These are phyloP conservation scores for Chaetothyriales sp. DNA, from an alignment of 2,329 filamentous ascomycete species.

Conservation along the genomic window DNA sequence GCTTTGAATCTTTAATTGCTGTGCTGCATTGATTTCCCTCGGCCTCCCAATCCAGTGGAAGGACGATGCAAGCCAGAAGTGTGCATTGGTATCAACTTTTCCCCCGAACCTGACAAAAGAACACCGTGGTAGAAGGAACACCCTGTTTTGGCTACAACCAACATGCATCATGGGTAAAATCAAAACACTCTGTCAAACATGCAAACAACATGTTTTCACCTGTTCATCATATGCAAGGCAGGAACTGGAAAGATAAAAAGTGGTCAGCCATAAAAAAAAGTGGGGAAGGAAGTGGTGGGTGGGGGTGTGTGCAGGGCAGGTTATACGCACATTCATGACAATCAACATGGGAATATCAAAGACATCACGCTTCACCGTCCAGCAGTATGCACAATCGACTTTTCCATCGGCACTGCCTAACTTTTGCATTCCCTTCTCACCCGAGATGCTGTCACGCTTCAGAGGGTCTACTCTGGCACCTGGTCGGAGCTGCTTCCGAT, in stretches of 20 bases:
- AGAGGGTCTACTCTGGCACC: conserved; percentile 12
- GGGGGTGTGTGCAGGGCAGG: too few species aligned
- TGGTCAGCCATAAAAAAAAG: neutral
- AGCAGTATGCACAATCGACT: conserved; percentile 89
- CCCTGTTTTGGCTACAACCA: neutral
- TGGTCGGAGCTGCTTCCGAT: neutral
- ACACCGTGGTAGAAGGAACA: too few species aligned
- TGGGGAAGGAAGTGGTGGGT: neutral
- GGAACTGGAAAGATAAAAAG: conserved; percentile 12
- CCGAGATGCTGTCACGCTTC: conserved; percentile 33
- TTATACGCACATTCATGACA: conserved; percentile 78
- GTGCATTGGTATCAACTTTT: too few species aligned
- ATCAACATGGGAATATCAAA: conserved; percentile 99
- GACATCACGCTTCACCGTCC: conserved; percentile 90
- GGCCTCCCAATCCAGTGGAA: too few species aligned
- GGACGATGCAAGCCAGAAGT: too few species aligned
- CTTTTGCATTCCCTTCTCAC: conserved; percentile 58
- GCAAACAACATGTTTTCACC: neutral
- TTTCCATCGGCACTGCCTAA: conserved; percentile 73
- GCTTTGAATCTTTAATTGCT: too few species aligned
- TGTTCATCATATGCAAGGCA: conserved; percentile 18
- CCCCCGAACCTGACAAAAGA: too few species aligned
- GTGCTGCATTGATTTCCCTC: too few species aligned
- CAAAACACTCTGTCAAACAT: too few species aligned
- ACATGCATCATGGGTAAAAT: neutral